phyloP scores from a whole-genome alignment of 2,329 filamentous ascomycete genomes.

The Apiospora aurea region DNA sequence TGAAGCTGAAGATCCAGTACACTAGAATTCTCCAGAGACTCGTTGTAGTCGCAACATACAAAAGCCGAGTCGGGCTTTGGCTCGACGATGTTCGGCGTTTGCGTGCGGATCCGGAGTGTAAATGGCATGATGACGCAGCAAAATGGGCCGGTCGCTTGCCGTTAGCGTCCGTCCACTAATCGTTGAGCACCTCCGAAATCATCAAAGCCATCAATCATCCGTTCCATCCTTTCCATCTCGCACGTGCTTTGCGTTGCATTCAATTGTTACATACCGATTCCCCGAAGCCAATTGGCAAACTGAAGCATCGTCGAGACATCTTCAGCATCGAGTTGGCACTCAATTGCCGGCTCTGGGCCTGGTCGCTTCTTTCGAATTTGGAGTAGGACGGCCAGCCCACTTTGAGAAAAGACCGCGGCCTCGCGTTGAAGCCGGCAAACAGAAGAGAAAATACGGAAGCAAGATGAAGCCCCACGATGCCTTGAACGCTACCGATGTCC shows the following conservation, averaged over 20 bases:
- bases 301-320: background rate
- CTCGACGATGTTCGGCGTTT: background rate
- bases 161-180: constrained; percentile 10
- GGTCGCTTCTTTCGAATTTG: background rate
- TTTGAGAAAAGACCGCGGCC: background rate
- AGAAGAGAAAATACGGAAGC: background rate
- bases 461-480: constrained; percentile 56
- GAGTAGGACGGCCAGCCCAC: background rate
- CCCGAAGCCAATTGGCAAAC: background rate
- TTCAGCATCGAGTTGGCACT: background rate
- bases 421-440: background rate
- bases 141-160: constrained; percentile 8
- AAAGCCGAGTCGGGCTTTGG: constrained; percentile 6
- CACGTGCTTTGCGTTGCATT: background rate
- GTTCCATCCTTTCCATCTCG: background rate
- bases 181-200: constrained; percentile 1
- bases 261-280: background rate
- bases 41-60: background rate
- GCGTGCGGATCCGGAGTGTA: constrained; percentile 1
- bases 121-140: constrained; percentile 18
- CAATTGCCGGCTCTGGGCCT: background rate
- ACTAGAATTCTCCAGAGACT: no score
- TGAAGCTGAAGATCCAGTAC: background rate
- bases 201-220: background rate
- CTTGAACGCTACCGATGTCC: constrained; percentile 70